A percentile compares a stretch with the other conserved stretches of the same genome.
These are phyloP conservation scores for Thoreauomyces humboldtii DNA, from an alignment of 192 early-diverging fungal genomes.

Conservation along the genomic window DNA sequence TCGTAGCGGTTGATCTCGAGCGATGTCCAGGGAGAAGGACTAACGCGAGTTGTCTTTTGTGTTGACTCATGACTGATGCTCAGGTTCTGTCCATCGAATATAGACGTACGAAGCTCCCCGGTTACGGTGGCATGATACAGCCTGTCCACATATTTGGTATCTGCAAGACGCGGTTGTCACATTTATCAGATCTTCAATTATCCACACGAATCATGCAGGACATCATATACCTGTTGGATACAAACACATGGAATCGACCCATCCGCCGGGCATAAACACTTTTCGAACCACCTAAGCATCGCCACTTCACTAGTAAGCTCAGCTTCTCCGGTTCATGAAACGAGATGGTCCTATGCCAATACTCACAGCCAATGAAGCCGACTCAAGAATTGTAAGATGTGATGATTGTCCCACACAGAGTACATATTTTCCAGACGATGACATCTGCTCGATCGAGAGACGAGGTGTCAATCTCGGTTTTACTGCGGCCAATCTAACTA, in stretches of 20 bases:
- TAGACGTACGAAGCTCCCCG: conserved; percentile 9
- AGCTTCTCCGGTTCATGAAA: too few relatives aligned
- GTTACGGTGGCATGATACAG: conserved; percentile 11
- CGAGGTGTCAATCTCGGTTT: too few relatives aligned
- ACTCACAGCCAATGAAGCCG: conserved; percentile 32
- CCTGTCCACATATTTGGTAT: conserved; percentile 28
- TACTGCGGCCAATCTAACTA: too few relatives aligned
- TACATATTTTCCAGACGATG: conserved; percentile 35
- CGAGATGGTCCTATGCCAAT: neutral
- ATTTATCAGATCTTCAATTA: too few relatives aligned
- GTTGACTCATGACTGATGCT: neutral
- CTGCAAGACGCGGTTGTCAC: conserved; percentile 1
- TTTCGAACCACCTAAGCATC: neutral
- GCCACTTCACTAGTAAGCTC: too few relatives aligned
- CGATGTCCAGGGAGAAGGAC: neutral
- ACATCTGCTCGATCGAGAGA: conserved; percentile 19
- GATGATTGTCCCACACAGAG: conserved; percentile 29
- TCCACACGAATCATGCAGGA: too few relatives aligned
- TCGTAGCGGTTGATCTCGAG: conserved; percentile 33
- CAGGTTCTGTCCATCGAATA: conserved; percentile 14
- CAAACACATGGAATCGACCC: conserved; percentile 31
- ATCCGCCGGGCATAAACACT: conserved; percentile 3
- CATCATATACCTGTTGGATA: conserved; percentile 31
- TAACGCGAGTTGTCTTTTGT: neutral
- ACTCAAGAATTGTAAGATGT: conserved; percentile 27